Base-by-base conservation (phyloP, 1,139 yeast species). In the Kodamaea suecica region DNA sequence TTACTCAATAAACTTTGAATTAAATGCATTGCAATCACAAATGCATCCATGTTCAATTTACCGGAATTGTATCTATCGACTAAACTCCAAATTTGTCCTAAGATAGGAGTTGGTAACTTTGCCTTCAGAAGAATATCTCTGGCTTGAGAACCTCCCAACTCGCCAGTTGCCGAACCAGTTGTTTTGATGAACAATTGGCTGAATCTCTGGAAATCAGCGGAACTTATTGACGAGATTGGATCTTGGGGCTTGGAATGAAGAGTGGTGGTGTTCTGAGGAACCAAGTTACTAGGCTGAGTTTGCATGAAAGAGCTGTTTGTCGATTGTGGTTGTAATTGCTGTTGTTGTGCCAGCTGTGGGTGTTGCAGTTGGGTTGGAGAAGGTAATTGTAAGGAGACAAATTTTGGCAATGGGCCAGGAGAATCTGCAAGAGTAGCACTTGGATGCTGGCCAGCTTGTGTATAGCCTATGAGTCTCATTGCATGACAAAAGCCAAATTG, bases 21-120 rank as follows among this genome's bases (percentile, higher is more conserved):
- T 53, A 94, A 71, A 61, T 86, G 95, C 98, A 94, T 92, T 6
- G 98, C 97, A 48, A 92, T 76, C 25, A 86, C 77, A 52, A 94
- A 92, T 49, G 86, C 90, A 15, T 80, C 71, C 51, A 79, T 75
- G 40, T 76, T 73, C 50, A 92, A 74, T 36, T 74, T 70, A 5
- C 98, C 98, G 3, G 75, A 59, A 47, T 80, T 80, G 38, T 77
- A 75, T 40, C 79, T 76, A 56, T 94, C 98, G 21, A 85, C 92
- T 43, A 92, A 69, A 39, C 76, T 74, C 98, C 98, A 92, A 38
- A 92, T 81, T 52, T 83, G 85, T 36, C 95, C 95, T 47, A 92
- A 68, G 2, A 80, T 74, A 17, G 77, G 74, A 25, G 81, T 69
- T 14, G 95, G 87, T 41, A 92, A 66, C 49, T 83, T 81, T 1